Evolutionary conservation across 2,329 filamentous ascomycete genomes (phyloP), one percentile per base, ranked within the genome.

Genomic region (Clathrospora elynae): DNA sequence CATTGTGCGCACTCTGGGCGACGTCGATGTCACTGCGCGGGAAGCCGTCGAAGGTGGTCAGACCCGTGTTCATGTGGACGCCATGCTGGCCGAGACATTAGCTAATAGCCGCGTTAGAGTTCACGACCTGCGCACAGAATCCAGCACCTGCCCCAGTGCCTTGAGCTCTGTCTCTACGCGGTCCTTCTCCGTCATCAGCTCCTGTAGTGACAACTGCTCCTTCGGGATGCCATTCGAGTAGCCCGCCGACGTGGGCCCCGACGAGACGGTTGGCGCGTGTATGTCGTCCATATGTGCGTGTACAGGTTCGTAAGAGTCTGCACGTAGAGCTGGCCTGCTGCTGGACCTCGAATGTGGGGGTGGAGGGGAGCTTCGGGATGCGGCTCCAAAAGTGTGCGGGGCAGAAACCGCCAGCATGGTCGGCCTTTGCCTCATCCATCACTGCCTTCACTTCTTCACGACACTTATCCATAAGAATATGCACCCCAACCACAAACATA

Each of bases 1-100:
- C 39, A 22, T 26, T 46, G 31, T 35, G 41, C 78, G 55, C 83
- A 93, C 90, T 93, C 73, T 96, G 92, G 17, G 93, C 87, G 51
- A 99, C 87, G 69, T 99, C 93, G 53, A 99, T 85, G 71, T 99
- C 93, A 60, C 88, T 86, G 66, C 93, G 83, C 20, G 93, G 93
- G 67, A 89, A 99, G 33, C 93, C 93, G 72, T 97, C 93, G 49
- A 84, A 82, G 10, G 92, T 96, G 16, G 90, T 83, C 25, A 99
- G 81, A 44, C 83, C 79, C 6, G 93, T 96, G 61, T 86, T 85
- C 93, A 99, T 99, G 61, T 87, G 85, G 38, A 96, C 92, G 30
- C 87, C 85, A 76, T 97, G 92, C 91, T 96, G 61, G n/a, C 53
- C 17, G 19, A 47, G 29, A 42, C 13, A 35, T 64, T 25, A 63